Conservation (phyloP, 352 stramenopile genomes). For the Phytophthora cryptogea region DNA sequence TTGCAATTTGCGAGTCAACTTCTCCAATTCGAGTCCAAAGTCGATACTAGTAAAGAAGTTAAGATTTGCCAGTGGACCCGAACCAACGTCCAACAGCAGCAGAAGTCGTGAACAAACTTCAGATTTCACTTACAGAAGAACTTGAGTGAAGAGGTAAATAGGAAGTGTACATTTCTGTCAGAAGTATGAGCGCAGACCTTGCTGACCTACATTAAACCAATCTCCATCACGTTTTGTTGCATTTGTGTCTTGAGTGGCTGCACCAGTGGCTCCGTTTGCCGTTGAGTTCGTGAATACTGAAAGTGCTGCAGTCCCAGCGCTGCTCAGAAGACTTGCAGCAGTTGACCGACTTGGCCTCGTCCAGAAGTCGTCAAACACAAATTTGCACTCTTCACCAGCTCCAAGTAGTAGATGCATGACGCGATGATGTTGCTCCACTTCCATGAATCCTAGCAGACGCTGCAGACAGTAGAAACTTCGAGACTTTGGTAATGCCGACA, state of each 20-base stretch:
- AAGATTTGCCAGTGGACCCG: conserved; percentile 17
- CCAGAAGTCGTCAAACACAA: conserved; percentile 70
- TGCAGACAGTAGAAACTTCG: conserved; percentile 71
- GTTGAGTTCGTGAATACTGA: conserved; percentile 16
- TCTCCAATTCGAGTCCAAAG: conserved; percentile 7
- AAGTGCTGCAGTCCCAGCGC: conserved; percentile 20
- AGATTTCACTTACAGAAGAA: conserved; percentile 2
- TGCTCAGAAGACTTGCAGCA: conserved; percentile 25
- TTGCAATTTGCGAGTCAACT: conserved; percentile 29
- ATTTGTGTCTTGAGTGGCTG: background rate
- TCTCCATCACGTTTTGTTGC: background rate
- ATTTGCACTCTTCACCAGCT: conserved; percentile 54
- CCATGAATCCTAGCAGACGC: conserved; percentile 63
- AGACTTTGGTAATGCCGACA: conserved; percentile 38
- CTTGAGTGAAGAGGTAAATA: conserved; percentile 12
- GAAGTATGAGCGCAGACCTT: conserved; percentile 18
- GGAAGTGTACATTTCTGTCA: conserved; percentile 11
- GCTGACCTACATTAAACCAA: conserved; percentile 9
- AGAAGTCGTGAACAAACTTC: conserved; percentile 20
- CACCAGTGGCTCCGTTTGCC: background rate
- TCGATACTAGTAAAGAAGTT: too few species aligned
- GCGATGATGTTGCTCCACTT: conserved; percentile 51
- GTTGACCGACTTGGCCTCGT: conserved; percentile 36
- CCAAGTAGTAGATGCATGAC: conserved; percentile 66
- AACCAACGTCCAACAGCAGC: conserved; percentile 13